A percentile compares a stretch with the other conserved stretches of the same genome.
Conservation (phyloP, 2,329 filamentous ascomycete species). For the Diaporthe vaccinii region DNA sequence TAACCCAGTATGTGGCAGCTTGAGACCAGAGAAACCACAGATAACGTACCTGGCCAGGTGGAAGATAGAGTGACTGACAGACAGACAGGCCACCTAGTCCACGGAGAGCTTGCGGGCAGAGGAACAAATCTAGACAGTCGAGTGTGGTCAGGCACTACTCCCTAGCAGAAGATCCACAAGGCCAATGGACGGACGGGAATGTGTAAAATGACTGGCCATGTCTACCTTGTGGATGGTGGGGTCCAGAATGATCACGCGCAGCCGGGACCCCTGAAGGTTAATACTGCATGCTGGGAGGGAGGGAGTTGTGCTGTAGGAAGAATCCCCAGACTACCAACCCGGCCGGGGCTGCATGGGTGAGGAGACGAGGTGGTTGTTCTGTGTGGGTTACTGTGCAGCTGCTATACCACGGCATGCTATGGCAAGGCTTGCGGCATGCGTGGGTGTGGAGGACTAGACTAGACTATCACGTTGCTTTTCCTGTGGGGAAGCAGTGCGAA, state of each 20-base stretch:
- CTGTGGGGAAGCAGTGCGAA: conserved; percentile 17
- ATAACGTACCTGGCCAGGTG: neutral
- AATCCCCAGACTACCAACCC: neutral
- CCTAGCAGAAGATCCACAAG: conserved; percentile 19
- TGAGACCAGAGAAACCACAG: neutral
- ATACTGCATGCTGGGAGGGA: conserved; percentile 16
- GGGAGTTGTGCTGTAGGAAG: neutral
- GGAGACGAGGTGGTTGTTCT: conserved; percentile 6
- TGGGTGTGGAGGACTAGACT: neutral
- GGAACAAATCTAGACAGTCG: neutral
- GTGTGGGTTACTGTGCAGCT: conserved; percentile 22
- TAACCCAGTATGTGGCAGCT: neutral
- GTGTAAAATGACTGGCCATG: conserved; percentile 25
- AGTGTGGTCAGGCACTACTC: conserved; percentile 20
- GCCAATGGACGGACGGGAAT: conserved; percentile 11
- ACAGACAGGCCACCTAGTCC: neutral
- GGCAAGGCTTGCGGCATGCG: conserved; percentile 3
- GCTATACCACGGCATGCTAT: conserved; percentile 1
- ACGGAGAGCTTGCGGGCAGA: neutral
- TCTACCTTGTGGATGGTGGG: conserved; percentile 24
- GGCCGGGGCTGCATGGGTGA: conserved; percentile 5
- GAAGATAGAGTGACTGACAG: conserved; percentile 8
- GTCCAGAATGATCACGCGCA: conserved; percentile 31
- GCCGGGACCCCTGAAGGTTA: conserved; percentile 19
- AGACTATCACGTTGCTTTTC: conserved; percentile 23